A percentile compares a stretch with the other conserved stretches of the same genome.
Conservation (phyloP, 345 rosid species). For the Eucalyptus pauciflora region DNA sequence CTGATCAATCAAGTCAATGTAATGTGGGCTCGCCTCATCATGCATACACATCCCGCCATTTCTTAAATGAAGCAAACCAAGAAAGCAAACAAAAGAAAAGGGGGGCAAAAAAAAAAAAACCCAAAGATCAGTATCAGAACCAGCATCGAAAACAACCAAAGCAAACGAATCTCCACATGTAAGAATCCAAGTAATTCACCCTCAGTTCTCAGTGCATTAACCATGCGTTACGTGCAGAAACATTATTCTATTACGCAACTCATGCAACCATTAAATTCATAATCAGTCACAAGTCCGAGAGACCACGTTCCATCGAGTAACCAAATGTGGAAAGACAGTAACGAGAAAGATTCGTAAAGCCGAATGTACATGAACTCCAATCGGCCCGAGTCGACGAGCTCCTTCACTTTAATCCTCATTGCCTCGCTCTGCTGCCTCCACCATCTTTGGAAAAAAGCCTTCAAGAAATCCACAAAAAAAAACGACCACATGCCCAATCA, state of each 20-base stretch:
- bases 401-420: conserved; percentile 62
- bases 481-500: not conserved
- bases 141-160: not conserved
- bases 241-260: not conserved
- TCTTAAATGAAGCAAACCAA: conserved; percentile 12
- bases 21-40: conserved; percentile 89
- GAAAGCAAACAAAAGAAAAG: not conserved
- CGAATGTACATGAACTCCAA: conserved; percentile 71
- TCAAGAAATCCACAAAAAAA: not conserved
- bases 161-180: not conserved
- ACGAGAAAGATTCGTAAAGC: not conserved
- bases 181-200: not conserved
- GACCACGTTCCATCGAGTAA: not conserved
- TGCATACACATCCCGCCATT: conserved; percentile 96
- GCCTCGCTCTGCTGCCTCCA: conserved; percentile 90
- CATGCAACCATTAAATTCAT: not conserved
- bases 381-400: conserved; percentile 79
- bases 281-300: not conserved
- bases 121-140: not conserved
- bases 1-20: conserved; percentile 90
- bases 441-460: conserved; percentile 97
- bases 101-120: not conserved
- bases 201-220: not conserved
- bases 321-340: not conserved
- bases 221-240: not conserved